phyloP scores from a whole-genome alignment of 495 filamentous ascomycete species.

The Parmelia sp. region DNA sequence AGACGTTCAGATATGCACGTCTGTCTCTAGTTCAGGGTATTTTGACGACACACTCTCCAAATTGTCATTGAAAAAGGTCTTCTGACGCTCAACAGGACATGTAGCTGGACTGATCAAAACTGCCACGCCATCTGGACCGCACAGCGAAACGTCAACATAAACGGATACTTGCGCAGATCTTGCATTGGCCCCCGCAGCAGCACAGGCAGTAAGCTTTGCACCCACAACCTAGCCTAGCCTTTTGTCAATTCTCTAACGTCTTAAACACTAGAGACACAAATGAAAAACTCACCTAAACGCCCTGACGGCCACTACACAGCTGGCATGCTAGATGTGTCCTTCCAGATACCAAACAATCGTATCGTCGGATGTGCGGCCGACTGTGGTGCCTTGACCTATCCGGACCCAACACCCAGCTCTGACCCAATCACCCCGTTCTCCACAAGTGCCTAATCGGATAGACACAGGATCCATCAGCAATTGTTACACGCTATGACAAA shows the following conservation, averaged over 20 bases:
- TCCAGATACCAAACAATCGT: slow-evolving; percentile 8
- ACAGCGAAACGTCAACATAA: slow-evolving; percentile 7
- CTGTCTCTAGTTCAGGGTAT: slow-evolving; percentile 5
- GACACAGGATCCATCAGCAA: no score
- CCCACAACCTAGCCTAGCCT: no score
- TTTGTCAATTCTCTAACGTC: slow-evolving; percentile 6
- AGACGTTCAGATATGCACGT: slow-evolving; percentile 13
- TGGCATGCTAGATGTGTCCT: slow-evolving; percentile 11
- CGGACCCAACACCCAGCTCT: slow-evolving; percentile 4
- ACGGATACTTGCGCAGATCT: slow-evolving; percentile 15
- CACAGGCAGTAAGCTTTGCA: slow-evolving; percentile 8
- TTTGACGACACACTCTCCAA: neutral
- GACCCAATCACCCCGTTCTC: slow-evolving; percentile 6
- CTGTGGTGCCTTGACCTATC: slow-evolving; percentile 12
- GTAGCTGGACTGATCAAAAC: slow-evolving; percentile 5
- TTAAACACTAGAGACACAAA: no score
- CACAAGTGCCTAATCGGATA: no score
- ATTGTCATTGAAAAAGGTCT: neutral
- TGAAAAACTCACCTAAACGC: slow-evolving; percentile 8
- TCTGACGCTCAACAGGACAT: slow-evolving; percentile 10
- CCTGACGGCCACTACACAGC: slow-evolving; percentile 12
- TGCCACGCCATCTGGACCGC: slow-evolving; percentile 15
- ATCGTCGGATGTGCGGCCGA: slow-evolving; percentile 12
- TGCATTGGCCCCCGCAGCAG: slow-evolving; percentile 9
- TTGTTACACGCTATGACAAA: no score